Evolutionary conservation across 2,329 filamentous ascomycete genomes (phyloP).

Genomic region (Talaromyces marneffei): DNA sequence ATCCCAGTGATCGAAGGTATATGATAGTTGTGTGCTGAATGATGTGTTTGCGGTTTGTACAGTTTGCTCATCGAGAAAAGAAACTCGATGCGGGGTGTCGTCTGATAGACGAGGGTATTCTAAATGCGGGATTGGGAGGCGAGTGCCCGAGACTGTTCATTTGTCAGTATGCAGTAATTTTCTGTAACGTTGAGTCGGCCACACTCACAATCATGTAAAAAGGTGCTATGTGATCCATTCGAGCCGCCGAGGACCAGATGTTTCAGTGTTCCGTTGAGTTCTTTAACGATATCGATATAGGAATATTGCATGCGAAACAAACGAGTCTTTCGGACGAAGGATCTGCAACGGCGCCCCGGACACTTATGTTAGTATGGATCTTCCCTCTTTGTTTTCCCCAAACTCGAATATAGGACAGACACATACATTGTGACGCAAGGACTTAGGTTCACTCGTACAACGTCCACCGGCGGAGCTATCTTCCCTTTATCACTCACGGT

Average conservation of each 20-base stretch:
- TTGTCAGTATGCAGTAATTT: background rate
- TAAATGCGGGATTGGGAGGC: constrained; percentile 37
- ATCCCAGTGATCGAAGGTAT: constrained; percentile 39
- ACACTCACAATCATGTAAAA: constrained; percentile 35
- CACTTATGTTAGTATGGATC: background rate
- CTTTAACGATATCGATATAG: constrained; percentile 37
- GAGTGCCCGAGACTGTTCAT: constrained; percentile 30
- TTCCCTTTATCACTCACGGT: constrained; percentile 17
- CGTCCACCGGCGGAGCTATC: constrained; percentile 21
- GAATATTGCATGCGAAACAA: constrained; percentile 37
- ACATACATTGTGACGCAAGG: constrained; percentile 32
- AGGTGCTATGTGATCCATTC: constrained; percentile 30
- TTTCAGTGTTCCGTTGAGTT: constrained; percentile 30
- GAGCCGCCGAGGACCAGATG: constrained; percentile 36
- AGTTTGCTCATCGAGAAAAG: constrained; percentile 41
- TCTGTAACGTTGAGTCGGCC: too few relatives aligned
- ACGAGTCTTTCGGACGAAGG: constrained; percentile 34
- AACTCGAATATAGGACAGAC: background rate
- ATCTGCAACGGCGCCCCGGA: constrained; percentile 20
- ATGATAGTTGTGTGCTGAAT: constrained; percentile 37
- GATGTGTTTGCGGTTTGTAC: constrained; percentile 34
- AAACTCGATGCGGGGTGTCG: constrained; percentile 33
- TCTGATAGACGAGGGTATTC: constrained; percentile 36
- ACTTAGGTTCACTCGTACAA: constrained; percentile 26
- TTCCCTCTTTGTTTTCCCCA: background rate